Evolutionary conservation across 1,284 basidiomycete genomes (phyloP).

Genomic region (Cryptococcus floricola): DNA sequence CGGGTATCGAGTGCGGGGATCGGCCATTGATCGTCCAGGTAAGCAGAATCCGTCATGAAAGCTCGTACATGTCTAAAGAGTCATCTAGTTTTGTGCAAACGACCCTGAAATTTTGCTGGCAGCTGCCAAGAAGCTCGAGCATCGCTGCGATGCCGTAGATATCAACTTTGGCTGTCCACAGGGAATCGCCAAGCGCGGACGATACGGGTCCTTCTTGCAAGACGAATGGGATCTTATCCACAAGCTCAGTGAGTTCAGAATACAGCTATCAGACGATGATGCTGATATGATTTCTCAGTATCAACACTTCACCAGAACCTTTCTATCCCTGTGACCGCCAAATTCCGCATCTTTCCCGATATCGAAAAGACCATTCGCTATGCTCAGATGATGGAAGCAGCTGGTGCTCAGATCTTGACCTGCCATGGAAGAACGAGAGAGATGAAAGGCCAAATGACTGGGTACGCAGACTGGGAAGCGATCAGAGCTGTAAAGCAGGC

Average conservation of each 20-base stretch:
- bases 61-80: background rate
- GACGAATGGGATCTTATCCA: conserved; percentile 90
- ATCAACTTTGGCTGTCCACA: conserved; percentile 96
- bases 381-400: conserved; percentile 88
- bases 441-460: conserved; percentile 75
- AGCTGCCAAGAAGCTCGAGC: conserved; percentile 69
- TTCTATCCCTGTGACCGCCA: conserved; percentile 86
- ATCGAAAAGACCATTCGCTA: conserved; percentile 86
- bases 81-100: conserved; percentile 75
- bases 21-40: conserved; percentile 82
- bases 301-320: conserved; percentile 79
- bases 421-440: conserved; percentile 89
- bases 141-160: conserved; percentile 84
- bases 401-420: conserved; percentile 91
- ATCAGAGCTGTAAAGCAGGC: conserved; percentile 81
- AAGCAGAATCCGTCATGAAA: conserved; percentile 4
- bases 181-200: conserved; percentile 82
- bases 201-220: conserved; percentile 87
- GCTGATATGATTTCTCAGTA: conserved; percentile 54
- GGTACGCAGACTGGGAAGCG: conserved; percentile 79
- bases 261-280: background rate
- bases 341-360: conserved; percentile 87
- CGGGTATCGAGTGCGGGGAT: conserved; percentile 54
- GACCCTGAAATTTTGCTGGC: conserved; percentile 72
- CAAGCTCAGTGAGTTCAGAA: conserved; percentile 61